Base-by-base conservation (phyloP, 306 rosid genomes). In the Echinosophora koreensis region DNA sequence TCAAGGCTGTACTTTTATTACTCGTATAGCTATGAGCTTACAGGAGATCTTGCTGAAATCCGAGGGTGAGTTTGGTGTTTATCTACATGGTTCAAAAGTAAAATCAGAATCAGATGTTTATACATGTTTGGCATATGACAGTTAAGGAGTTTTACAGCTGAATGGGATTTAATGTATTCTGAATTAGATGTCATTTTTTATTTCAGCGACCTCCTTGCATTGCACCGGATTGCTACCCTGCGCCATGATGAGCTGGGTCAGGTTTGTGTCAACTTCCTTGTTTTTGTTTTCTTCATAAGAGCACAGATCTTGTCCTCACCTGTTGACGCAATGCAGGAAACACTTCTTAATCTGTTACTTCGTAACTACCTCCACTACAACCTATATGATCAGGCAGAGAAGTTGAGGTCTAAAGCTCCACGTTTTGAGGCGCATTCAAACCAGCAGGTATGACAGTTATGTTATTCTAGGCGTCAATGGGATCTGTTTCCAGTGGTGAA, bases 171-270 rank as follows among this genome's bases (percentile, higher is more conserved):
- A 62, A 47, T 60, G 12, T 56, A 54, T 70, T 78, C 14, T 49
- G 7, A 57, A 13, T 27, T 37, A 3, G 13, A 1, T 63, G 34
- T 14, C 32, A 30, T 30, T 30, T 44, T 81, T 16, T 66, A 44
- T 62, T 34, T 78, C 95, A 95, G 99, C 12, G 87, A 86, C 74
- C 97, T 95, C 69, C 96, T 95, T 74, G 88, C 94, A 5, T 88
- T 95, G 82, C 99, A 95, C 70, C 92, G 97, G n/a, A 89, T 90
- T 84, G 96, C 99, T 59, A 95, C 99, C 52, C 80, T 95, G 62
- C 99, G 97, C 71, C 99, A 71, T 88, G 99, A 95, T 77, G 99
- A 95, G 90, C 74, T 95, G 93, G 99, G 99, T 62, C 99, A 95
- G 99, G 99, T 95, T 83, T 70, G 75, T 82, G 79, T 77, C 69